Evolutionary conservation across 1,284 basidiomycete species (phyloP).

Genomic region (Melanopsichium pennsylvanicum): DNA sequence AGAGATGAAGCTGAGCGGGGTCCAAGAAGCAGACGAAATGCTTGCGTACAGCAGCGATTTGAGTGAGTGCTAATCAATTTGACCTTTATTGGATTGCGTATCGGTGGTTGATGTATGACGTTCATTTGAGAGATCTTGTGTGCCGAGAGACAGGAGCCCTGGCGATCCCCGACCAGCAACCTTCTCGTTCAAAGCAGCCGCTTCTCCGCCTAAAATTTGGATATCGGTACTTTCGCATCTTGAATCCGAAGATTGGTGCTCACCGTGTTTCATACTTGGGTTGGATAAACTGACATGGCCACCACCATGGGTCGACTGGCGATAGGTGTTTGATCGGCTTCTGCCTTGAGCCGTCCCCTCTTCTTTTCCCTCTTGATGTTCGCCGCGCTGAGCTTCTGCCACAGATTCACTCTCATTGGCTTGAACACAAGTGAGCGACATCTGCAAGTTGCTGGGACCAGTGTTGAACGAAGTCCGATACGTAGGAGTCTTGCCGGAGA

Average conservation of each 20-base stretch:
- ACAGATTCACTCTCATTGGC: neutral
- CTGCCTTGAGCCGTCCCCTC: slow-evolving; percentile 3
- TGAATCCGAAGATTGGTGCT: neutral
- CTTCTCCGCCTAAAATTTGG: too few relatives aligned
- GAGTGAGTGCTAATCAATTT: too few relatives aligned
- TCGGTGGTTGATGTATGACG: too few relatives aligned
- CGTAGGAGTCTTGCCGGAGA: slow-evolving; percentile 28
- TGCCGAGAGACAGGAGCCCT: too few relatives aligned
- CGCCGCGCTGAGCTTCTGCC: neutral
- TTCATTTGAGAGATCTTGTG: too few relatives aligned
- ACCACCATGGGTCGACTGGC: slow-evolving; percentile 8
- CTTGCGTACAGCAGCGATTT: too few relatives aligned
- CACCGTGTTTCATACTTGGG: neutral
- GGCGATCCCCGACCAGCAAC: too few relatives aligned
- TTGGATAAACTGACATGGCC: neutral
- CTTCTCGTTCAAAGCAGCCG: too few relatives aligned
- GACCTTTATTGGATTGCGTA: too few relatives aligned
- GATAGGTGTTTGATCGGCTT: slow-evolving; percentile 22
- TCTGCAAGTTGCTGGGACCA: neutral
- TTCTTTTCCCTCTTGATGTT: neutral
- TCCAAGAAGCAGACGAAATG: too few relatives aligned
- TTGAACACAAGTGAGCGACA: neutral
- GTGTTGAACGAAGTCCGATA: slow-evolving; percentile 22
- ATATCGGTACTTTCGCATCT: too few relatives aligned
- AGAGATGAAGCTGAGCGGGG: too few relatives aligned